Percentiles rank a stretch among this genome's conserved stretches.
Evolutionary conservation across 1,284 basidiomycete genomes (phyloP).

Genomic region (Porodaedalea pini): DNA sequence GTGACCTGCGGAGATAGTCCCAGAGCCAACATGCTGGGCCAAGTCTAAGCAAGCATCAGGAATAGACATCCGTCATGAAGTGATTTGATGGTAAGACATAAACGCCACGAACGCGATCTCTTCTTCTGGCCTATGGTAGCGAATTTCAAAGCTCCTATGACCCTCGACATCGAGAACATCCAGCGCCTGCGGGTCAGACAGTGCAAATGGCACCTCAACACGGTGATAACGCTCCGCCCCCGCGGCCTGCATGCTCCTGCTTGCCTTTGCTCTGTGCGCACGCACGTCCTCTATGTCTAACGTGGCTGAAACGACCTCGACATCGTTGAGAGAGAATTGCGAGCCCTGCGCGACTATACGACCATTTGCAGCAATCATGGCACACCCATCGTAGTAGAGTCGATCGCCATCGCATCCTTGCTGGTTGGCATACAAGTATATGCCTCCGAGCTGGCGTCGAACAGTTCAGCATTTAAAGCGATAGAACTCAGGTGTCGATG

Average conservation of each 20-base stretch:
- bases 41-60: slow-evolving; percentile 48
- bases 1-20: slow-evolving; percentile 95
- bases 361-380: slow-evolving; percentile 94
- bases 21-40: slow-evolving; percentile 99
- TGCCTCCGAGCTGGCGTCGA: slow-evolving; percentile 75
- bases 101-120: slow-evolving; percentile 83
- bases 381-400: slow-evolving; percentile 96
- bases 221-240: slow-evolving; percentile 69
- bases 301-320: slow-evolving; percentile 94
- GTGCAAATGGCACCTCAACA: slow-evolving; percentile 72
- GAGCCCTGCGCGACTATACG: slow-evolving; percentile 90
- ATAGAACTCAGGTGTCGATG: not conserved
- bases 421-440: slow-evolving; percentile 98
- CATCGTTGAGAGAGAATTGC: slow-evolving; percentile 93
- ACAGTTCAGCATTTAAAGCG: slow-evolving; percentile 1
- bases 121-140: slow-evolving; percentile 88
- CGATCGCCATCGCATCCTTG: slow-evolving; percentile 98
- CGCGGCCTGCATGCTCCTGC: slow-evolving; percentile 89
- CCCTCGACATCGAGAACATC: slow-evolving; percentile 48
- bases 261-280: slow-evolving; percentile 77
- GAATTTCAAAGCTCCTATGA: slow-evolving; percentile 51
- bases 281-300: slow-evolving; percentile 94
- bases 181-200: slow-evolving; percentile 63
- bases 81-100: not conserved
- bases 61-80: slow-evolving; percentile 13